phyloP scores from a whole-genome alignment of 768 basidiomycete genomes.

The Boletus rex-veris region DNA sequence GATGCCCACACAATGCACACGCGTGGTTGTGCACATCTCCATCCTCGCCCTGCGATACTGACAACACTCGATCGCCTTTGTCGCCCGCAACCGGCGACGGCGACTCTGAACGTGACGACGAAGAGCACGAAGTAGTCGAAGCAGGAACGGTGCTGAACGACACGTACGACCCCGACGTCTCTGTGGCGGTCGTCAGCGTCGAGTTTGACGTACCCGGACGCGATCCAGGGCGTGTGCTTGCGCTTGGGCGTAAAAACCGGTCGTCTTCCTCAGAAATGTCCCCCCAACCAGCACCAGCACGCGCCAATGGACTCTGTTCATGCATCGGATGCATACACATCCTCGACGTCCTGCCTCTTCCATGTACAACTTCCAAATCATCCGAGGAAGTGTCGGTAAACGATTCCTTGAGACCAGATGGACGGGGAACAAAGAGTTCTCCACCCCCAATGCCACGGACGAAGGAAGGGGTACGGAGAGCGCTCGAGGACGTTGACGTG shows the following conservation, averaged over 20 bases:
- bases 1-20: conserved; percentile 23
- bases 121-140: conserved; percentile 10
- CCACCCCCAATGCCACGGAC: conserved; percentile 1
- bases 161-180: conserved; percentile 18
- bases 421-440: conserved; percentile 12
- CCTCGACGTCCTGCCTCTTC: background rate
- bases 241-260: background rate
- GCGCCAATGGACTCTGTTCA: conserved; percentile 7
- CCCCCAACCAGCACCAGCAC: background rate
- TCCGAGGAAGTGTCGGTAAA: conserved; percentile 21
- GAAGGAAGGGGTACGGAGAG: conserved; percentile 7
- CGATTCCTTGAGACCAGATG: conserved; percentile 21
- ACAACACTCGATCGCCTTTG: background rate
- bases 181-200: conserved; percentile 20
- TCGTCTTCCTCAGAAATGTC: conserved; percentile 10
- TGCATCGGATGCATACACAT: conserved; percentile 2
- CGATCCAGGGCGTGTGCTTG: background rate
- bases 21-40: background rate
- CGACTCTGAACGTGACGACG: conserved; percentile 18
- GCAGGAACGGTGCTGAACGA: conserved; percentile 21
- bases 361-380: conserved; percentile 2
- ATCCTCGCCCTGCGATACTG: background rate
- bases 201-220: conserved; percentile 23
- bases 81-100: conserved; percentile 4
- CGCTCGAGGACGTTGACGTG: conserved; percentile 15